Evolutionary conservation across 176 grass and related monocot species (phyloP).

Genomic region (Aechmea fasciata): DNA sequence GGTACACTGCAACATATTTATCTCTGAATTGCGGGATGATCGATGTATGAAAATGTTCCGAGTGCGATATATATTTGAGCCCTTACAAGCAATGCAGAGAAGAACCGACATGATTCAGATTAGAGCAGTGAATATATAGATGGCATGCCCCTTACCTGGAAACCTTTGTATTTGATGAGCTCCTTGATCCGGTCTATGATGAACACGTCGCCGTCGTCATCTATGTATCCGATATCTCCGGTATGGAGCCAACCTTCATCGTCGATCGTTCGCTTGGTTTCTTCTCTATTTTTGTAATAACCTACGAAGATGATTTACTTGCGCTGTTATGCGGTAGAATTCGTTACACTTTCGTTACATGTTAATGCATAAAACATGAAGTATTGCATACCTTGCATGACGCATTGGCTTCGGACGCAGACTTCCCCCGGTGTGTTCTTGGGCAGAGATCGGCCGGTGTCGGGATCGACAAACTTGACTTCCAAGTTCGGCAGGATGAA

Average conservation of each 20-base stretch:
- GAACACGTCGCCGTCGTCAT: conserved; percentile 80
- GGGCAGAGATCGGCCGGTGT: conserved; percentile 52
- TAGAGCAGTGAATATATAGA: no score
- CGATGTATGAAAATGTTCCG: background rate
- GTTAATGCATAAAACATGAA: no score
- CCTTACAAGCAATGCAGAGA: no score
- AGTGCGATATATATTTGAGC: background rate
- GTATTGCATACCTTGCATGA: conserved; percentile 49
- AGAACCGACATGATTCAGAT: background rate
- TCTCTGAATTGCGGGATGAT: no score
- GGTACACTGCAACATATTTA: no score
- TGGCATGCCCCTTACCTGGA: conserved; percentile 40
- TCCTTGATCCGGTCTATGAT: conserved; percentile 84
- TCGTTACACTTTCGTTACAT: no score
- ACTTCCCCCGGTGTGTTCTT: conserved; percentile 65
- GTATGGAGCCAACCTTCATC: conserved; percentile 73
- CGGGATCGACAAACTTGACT: conserved; percentile 76
- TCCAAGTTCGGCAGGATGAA: conserved; percentile 88
- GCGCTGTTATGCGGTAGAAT: background rate
- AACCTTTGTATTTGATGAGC: conserved; percentile 93
- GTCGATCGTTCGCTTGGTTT: conserved; percentile 70
- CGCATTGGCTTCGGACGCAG: conserved; percentile 72
- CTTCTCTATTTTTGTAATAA: conserved; percentile 63
- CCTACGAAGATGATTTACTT: conserved; percentile 15
- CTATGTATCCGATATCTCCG: conserved; percentile 85